A percentile compares a stretch with the other conserved stretches of the same genome.
Evolutionary conservation across 2,329 filamentous ascomycete genomes (phyloP).

Genomic region (Fusarium transvaalense): DNA sequence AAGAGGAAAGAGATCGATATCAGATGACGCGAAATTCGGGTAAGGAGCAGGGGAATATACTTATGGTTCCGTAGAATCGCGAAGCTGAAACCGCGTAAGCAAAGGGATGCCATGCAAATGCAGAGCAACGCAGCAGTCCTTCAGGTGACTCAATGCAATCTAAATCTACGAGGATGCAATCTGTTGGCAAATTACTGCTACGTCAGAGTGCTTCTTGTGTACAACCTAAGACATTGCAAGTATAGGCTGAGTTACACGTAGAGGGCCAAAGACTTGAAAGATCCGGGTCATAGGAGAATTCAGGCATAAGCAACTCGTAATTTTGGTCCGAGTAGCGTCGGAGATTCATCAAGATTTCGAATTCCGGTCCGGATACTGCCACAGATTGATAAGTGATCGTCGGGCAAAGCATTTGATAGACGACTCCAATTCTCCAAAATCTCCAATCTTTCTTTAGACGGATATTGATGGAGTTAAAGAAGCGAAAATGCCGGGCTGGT

Average conservation of each 20-base stretch:
- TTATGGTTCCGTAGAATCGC: constrained; percentile 33
- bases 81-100: constrained; percentile 37
- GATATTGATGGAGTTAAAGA: constrained; percentile 33
- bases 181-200: constrained; percentile 14
- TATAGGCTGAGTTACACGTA: constrained; percentile 3
- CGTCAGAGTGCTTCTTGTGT: constrained; percentile 13
- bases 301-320: constrained; percentile 23
- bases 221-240: background rate
- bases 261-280: background rate
- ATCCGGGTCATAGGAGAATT: background rate
- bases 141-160: constrained; percentile 29
- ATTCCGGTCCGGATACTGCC: background rate
- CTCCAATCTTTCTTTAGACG: constrained; percentile 12
- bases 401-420: too few species aligned
- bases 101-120: constrained; percentile 24
- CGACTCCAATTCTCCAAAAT: constrained; percentile 25
- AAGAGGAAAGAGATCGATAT: constrained; percentile 25
- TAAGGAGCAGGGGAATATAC: constrained; percentile 27
- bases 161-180: constrained; percentile 18
- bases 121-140: constrained; percentile 17
- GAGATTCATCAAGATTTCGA: constrained; percentile 16
- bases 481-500: constrained; percentile 40
- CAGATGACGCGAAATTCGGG: constrained; percentile 24
- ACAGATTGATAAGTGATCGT: constrained; percentile 25
- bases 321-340: constrained; percentile 22